These are phyloP conservation scores for Fusarium abutilonis DNA, from an alignment of 2,329 filamentous ascomycete genomes.

Conservation along the genomic window DNA sequence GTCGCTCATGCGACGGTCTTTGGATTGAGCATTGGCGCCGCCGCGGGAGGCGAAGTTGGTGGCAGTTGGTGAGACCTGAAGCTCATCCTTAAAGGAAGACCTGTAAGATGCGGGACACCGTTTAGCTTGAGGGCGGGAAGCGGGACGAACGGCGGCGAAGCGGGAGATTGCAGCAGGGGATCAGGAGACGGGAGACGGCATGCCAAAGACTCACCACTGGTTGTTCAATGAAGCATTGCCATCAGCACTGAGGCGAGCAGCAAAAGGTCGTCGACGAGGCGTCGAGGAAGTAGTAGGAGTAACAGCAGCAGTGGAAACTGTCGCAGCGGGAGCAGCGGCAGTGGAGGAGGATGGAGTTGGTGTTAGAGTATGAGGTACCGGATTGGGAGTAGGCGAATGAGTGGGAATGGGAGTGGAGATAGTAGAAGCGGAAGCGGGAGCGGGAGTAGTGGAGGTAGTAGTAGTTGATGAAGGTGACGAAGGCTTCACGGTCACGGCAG, in stretches of 20 bases:
- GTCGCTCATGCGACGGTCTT: conserved; percentile 67
- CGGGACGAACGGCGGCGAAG: conserved; percentile 32
- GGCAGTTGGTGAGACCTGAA: conserved; percentile 61
- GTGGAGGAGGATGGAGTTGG: conserved; percentile 32
- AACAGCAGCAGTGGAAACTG: conserved; percentile 31
- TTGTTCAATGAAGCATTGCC: conserved; percentile 43
- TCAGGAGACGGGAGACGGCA: conserved; percentile 31
- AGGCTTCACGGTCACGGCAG: conserved; percentile 70
- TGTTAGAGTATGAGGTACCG: conserved; percentile 32
- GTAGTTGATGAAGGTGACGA: conserved; percentile 46
- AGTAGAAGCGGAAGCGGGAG: conserved; percentile 43
- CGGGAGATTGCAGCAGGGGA: conserved; percentile 29
- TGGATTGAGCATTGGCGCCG: conserved; percentile 55
- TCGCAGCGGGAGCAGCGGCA: conserved; percentile 32
- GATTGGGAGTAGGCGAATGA: conserved; percentile 42
- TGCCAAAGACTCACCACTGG: conserved; percentile 41
- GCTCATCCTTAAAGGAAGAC: conserved; percentile 50
- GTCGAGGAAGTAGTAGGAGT: conserved; percentile 29
- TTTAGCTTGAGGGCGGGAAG: conserved; percentile 33
- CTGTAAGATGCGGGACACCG: conserved; percentile 38
- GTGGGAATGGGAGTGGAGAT: conserved; percentile 51
- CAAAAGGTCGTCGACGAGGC: conserved; percentile 33
- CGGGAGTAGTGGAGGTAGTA: conserved; percentile 47
- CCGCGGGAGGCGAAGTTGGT: conserved; percentile 56
- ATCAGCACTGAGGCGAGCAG: conserved; percentile 37